Base-by-base conservation (phyloP, 2,329 filamentous ascomycete genomes). In the Verticillium albo-atrum region DNA sequence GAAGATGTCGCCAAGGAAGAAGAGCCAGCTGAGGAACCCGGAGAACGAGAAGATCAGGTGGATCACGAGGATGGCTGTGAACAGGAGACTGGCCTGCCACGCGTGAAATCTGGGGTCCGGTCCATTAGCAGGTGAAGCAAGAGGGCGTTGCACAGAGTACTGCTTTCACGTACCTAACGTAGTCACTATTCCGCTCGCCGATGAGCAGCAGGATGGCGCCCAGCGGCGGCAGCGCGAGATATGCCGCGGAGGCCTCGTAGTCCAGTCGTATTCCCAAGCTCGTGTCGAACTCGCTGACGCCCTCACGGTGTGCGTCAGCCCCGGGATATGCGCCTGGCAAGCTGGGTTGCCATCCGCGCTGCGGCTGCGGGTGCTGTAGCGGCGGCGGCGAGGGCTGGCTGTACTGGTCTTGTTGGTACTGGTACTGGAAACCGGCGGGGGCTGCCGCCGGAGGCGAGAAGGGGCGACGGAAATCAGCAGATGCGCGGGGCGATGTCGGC, bases 171-270 rank as follows among this genome's bases (percentile, higher is more conserved):
- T 76, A 94, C 90, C 95, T 85, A 60, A 99, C 95, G 74, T 97
- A 99, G 76, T 99, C 95, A 71, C 92, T 97, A 79, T 97, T 95
- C 70, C 93, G 87, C 81, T 99, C 95, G 63, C 94, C 72, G 52
- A 98, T 84, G 65, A 99, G 75, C 67, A 99, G 75, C 65, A 97
- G 73, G 27, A 97, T 91, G 3, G 90, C 91, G 3, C 94, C 95
- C 0, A 93, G 82, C 1, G 95, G 95, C 63, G 95, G 95, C 15
- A 96, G 77, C 55, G 89, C 79, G 62, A 97, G 72, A 73, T 99
- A 99, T 57, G 95, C 94, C 69, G 97, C 76, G 71, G 89, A 91
- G 6, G 95, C 94, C 79, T 98, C 94, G 70, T 94, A 89, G 71
- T 96, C 92, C 66, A 98, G 82, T 58, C 94, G 82, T 63, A 98